Evolutionary conservation across 2,329 filamentous ascomycete genomes (phyloP), one percentile per base, ranked within the genome.

Genomic region (Xylaria hypoxylon): DNA sequence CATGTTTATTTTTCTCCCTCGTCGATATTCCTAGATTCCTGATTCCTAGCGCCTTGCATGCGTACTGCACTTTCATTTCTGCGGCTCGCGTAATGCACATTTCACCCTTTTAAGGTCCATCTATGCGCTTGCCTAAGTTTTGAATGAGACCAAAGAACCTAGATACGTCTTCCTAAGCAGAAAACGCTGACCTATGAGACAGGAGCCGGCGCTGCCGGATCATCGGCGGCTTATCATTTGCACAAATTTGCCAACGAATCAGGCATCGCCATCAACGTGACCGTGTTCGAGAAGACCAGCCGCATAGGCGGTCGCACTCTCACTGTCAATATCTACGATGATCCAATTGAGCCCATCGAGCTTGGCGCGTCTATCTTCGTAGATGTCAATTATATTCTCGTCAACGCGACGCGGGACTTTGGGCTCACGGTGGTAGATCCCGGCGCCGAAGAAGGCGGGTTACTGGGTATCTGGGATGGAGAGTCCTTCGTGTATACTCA

Each of bases 331-430:
- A 90, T 89, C 2, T 95, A 91, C 76, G 85, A 87, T 69, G 85
- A 95, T 72, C 83, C 89, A 1, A 70, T 81, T 0, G 82, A 89
- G 44, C 91, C 91, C 1, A 86, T 97, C 40, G 96, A 99, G 78
- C 84, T 98, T 0, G 96, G 96, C 17, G 96, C 92, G 11, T 95
- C 91, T 68, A 97, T 98, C 73, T 99, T 98, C 76, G 92, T 98
- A 50, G 79, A 90, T 55, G 87, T 91, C 48, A 99, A 98, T 76
- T 83, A 89, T 44, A 97, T 97, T 73, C 85, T 99, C 44, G 87
- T 90, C 73, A 89, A 92, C 61, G 91, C 94, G 0, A 89, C 87
- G 7, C 80, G 86, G 35, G 84, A 87, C 15, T 94, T 97, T 75
- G 87, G 87, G n/a, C 87, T 99, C 3, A 80, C 82, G 0, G 80